Evolutionary conservation across 192 early-diverging fungal species (phyloP).

Genomic region (Backusella tuberculispora): DNA sequence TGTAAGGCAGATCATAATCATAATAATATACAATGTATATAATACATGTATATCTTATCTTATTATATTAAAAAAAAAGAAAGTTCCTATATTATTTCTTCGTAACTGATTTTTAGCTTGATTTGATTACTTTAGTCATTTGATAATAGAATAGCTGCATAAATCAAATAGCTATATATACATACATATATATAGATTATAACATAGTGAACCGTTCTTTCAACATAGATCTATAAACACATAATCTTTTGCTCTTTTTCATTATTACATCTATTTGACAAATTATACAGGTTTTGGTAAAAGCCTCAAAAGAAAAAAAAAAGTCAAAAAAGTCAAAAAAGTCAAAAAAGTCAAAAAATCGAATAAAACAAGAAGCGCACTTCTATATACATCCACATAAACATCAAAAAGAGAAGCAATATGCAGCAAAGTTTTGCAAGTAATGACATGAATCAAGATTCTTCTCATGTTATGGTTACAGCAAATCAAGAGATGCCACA

Average conservation of each 20-base stretch:
- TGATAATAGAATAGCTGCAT: constrained; percentile 13
- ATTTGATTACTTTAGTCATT: background rate
- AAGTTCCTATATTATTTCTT: background rate
- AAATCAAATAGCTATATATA: background rate
- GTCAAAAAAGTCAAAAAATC: background rate
- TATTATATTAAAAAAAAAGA: background rate
- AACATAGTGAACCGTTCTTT: no score
- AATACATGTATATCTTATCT: no score
- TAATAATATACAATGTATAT: background rate
- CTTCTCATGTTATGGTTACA: background rate
- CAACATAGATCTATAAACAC: background rate
- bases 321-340: background rate
- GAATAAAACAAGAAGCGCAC: no score
- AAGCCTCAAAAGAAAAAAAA: background rate
- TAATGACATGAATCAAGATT: background rate
- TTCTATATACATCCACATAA: background rate
- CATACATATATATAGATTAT: background rate
- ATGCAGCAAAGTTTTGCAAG: background rate
- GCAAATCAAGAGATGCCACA: constrained; percentile 2
- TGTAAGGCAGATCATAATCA: background rate
- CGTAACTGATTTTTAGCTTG: background rate
- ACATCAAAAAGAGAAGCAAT: background rate
- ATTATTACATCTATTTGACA: background rate
- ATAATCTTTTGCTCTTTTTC: constrained; percentile 1
- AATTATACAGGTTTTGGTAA: no score